Base-by-base conservation (phyloP, 192 early-diverging fungal species). In the Glomus cerebriforme region DNA sequence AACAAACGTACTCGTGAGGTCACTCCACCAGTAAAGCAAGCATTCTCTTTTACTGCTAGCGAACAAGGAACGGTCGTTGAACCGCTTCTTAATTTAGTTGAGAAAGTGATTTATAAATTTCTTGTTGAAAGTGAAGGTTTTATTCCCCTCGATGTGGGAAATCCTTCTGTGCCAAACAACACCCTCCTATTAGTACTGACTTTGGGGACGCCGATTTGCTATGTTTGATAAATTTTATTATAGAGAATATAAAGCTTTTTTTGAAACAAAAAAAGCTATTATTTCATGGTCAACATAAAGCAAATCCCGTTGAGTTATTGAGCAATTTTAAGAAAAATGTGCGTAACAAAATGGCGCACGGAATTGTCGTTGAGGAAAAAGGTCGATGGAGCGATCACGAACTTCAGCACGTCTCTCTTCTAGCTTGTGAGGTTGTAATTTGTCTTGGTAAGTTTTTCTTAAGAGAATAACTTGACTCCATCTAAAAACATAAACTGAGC, bases 341-440 rank as follows among this genome's bases (percentile, higher is more conserved):
- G 7, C 17, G 71, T 58, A 47, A 73, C 29, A 73, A 73, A 32
- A 58, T 73, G 71, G 49, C 71, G n/a, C 71, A 73, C 35, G 71
- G 71, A 54, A 73, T 73, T 58, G 43, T 54, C 17, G 24, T 73
- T 9, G 22, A 59, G 1, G 71, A 69, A 54, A 73, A 73, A 6
- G 71, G 71, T 73, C 71, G 47, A 10, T 73, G 71, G 71, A 54
- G 71, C 24, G 71, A 73, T 15, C 71, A 54, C 49, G 71, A 29
- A 29, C 43, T 58, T 31, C 71, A 73, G 71, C 71, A 68, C 31
- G 66, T 68, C 31, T 24, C 66, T 68, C 1, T 68, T 58, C 22
- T 73, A 73, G 71, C 71, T 73, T 73, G 71, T 59, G 71, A 73
- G 10, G 71, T 73, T 58, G 35, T 73, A 54, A 73, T 73, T 27